phyloP scores from a whole-genome alignment of 164 flowering plant species.

The Kingdonia uniflora region DNA sequence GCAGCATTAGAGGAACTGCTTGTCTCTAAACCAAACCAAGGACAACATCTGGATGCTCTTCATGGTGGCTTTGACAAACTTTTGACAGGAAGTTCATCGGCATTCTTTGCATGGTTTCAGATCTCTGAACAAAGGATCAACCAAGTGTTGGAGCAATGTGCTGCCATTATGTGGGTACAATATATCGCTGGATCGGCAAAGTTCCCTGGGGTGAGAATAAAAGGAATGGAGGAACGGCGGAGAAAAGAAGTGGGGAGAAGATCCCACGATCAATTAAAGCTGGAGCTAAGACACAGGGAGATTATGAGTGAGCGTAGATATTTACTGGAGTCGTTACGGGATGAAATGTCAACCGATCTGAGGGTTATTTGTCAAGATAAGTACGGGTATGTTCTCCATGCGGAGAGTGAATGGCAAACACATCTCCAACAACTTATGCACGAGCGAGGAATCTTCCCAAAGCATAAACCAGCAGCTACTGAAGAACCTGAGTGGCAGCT shows the following conservation, averaged over 20 bases:
- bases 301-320: constrained; percentile 83
- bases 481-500: constrained; percentile 93
- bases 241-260: constrained; percentile 75
- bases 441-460: constrained; percentile 85
- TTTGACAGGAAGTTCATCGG: constrained; percentile 53
- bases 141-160: constrained; percentile 84
- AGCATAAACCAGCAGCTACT: constrained; percentile 25
- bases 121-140: constrained; percentile 57
- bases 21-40: constrained; percentile 83
- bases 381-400: constrained; percentile 99
- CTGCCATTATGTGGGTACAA: constrained; percentile 94
- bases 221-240: constrained; percentile 91
- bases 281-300: constrained; percentile 74
- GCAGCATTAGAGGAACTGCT: constrained; percentile 87
- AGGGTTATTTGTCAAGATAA: constrained; percentile 96
- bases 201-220: constrained; percentile 90
- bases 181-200: constrained; percentile 81
- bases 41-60: constrained; percentile 66
- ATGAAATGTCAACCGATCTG: constrained; percentile 87
- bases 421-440: constrained; percentile 97
- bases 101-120: constrained; percentile 77
- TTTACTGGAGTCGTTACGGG: constrained; percentile 87
- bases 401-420: constrained; percentile 97
- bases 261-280: constrained; percentile 50
- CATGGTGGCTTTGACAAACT: constrained; percentile 94